Conservation (phyloP, 768 basidiomycete genomes). For the Peribolospora kevripleyi region DNA sequence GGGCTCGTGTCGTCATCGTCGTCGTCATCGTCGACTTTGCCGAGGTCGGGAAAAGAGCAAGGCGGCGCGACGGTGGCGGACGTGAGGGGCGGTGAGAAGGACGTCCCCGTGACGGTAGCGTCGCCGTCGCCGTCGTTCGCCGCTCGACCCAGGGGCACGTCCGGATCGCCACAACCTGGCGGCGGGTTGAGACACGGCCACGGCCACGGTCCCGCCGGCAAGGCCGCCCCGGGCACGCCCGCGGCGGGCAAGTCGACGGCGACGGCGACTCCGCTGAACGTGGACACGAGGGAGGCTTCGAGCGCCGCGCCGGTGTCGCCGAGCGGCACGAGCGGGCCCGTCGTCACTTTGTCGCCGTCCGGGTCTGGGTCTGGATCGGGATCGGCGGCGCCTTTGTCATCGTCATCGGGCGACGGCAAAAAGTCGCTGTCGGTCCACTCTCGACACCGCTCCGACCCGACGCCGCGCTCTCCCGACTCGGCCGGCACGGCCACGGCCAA, state of each 20-base stretch:
- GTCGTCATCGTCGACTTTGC: neutral
- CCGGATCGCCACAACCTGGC: too few relatives aligned
- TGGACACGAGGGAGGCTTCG: neutral
- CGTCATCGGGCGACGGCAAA: neutral
- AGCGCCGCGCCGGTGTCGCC: neutral
- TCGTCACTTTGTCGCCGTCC: neutral
- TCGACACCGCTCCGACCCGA: neutral
- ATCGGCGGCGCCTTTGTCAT: too few relatives aligned
- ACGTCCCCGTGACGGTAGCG: neutral
- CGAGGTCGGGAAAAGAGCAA: neutral
- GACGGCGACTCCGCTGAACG: neutral
- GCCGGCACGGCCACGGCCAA: neutral
- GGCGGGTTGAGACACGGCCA: too few relatives aligned
- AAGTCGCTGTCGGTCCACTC: neutral
- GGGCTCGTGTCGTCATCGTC: constrained; percentile 5
- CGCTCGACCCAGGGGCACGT: neutral
- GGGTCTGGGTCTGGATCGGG: too few relatives aligned
- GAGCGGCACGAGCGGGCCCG: neutral
- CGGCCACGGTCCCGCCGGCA: neutral
- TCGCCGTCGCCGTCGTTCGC: neutral
- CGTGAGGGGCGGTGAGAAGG: too few relatives aligned
- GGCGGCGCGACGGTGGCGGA: too few relatives aligned
- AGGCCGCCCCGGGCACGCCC: neutral
- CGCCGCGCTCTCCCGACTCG: too few relatives aligned
- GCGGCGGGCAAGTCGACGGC: neutral